Evolutionary conservation across 148 eudicot species (phyloP).

Genomic region (Spergularia marina): DNA sequence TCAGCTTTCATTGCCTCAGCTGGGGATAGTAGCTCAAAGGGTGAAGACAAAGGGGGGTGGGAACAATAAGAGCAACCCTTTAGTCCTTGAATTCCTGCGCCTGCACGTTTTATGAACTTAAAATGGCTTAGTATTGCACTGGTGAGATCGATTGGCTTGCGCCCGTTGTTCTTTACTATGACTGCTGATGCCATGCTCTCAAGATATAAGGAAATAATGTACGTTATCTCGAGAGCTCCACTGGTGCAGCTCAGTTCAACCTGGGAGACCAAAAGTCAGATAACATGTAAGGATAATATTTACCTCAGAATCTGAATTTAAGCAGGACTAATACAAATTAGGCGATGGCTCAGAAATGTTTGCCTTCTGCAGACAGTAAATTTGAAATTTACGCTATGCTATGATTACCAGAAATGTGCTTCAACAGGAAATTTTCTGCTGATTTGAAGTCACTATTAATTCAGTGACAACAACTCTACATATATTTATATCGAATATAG

Average conservation of each 20-base stretch:
- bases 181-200: conserved; percentile 86
- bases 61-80: conserved; percentile 67
- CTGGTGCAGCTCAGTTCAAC: conserved; percentile 74
- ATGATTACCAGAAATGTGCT: too few species aligned
- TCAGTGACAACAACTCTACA: too few species aligned
- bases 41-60: conserved; percentile 68
- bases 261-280: conserved; percentile 28
- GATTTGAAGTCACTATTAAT: too few species aligned
- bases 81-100: conserved; percentile 66
- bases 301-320: too few species aligned
- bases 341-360: background rate
- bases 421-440: too few species aligned
- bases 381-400: background rate
- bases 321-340: background rate
- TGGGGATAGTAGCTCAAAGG: conserved; percentile 71
- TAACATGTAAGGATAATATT: background rate
- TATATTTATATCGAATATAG: too few species aligned
- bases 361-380: too few species aligned
- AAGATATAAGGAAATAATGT: conserved; percentile 71
- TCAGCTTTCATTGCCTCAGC: conserved; percentile 75
- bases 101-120: conserved; percentile 46
- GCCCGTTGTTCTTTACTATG: conserved; percentile 73
- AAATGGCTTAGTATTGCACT: conserved; percentile 75
- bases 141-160: conserved; percentile 46
- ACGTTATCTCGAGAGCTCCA: conserved; percentile 60